Evolutionary conservation across 768 basidiomycete genomes (phyloP), one percentile per base, ranked within the genome.

Genomic region (Mycena kentingensis): DNA sequence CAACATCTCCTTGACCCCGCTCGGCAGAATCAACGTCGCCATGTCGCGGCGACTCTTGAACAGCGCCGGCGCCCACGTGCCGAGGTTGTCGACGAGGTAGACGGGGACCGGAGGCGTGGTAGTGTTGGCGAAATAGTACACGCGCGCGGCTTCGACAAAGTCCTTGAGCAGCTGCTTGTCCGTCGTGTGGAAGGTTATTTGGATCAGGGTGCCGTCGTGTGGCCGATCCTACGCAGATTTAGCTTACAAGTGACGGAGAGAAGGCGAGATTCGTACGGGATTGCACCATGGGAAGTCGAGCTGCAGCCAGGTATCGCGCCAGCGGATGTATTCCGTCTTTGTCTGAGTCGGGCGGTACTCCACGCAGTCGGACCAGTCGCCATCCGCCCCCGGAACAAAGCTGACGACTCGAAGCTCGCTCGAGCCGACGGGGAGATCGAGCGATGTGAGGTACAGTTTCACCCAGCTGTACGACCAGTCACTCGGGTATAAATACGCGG

Each of bases 1-100:
- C 5, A 85, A 63, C 4, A 46, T 54, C 46, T 66, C 61, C 29
- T 62, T 60, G 16, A 67, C 54, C 12, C 64, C 63, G 15, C 39
- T 52, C 1, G 63, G 63, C 11, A 71, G 58, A 26, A 68, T 58
- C 16, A 71, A 58, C 16, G 67, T 65, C 29, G 60, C 54, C 38
- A 69, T 53, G 4, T 65, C 60, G 6, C 69, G 60, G 6, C 67
- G 61, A 35, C 57, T 57, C 52, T 68, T 69, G 3, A 50, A 51
- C 19, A 54, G 48, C 21, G 51, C 55, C 41, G 50, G 57, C 25
- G 49, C 55, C 60, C 60, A 61, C n/a, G 45, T 51, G 16, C 64
- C 62, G 29, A 60, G 54, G 37, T 55, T 57, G 31, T 63, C 64
- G 24, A 57, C 55, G 2, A 54, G 36, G 24, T 63, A 60, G 28